Evolutionary conservation across 306 rosid species (phyloP).

Genomic region (Macrotyloma uniflorum): DNA sequence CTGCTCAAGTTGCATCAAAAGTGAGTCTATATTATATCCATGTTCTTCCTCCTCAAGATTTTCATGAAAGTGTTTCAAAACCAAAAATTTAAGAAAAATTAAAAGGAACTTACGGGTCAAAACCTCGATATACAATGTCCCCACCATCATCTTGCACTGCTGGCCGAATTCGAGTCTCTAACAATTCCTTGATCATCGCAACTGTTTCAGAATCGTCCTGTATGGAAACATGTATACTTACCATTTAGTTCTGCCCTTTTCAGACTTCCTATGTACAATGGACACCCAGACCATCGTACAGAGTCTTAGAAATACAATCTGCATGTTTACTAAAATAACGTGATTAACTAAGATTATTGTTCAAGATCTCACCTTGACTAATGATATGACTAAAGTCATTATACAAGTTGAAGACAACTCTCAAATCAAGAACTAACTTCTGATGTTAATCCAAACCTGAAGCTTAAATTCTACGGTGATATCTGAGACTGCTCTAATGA

Average conservation of each 20-base stretch:
- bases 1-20: background rate
- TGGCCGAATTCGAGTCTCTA: conserved; percentile 96
- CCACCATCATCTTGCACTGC: conserved; percentile 99
- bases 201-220: conserved; percentile 97
- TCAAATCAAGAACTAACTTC: background rate
- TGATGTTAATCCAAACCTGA: background rate
- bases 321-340: background rate
- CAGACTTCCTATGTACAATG: background rate
- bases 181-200: conserved; percentile 95
- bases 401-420: background rate
- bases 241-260: conserved; percentile 6
- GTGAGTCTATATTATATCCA: background rate
- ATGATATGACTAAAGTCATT: background rate
- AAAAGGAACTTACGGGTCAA: conserved; percentile 62
- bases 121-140: conserved; percentile 84
- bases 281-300: background rate
- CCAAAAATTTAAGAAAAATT: conserved; percentile 15
- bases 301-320: background rate
- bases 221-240: conserved; percentile 4
- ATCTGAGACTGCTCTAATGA: background rate
- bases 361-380: background rate
- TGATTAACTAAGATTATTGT: background rate
- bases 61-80: conserved; percentile 28
- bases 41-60: background rate
- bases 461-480: background rate